Evolutionary conservation across 2,329 filamentous ascomycete genomes (phyloP), one percentile per base, ranked within the genome.

Genomic region (Thielaviopsis ethacetica): DNA sequence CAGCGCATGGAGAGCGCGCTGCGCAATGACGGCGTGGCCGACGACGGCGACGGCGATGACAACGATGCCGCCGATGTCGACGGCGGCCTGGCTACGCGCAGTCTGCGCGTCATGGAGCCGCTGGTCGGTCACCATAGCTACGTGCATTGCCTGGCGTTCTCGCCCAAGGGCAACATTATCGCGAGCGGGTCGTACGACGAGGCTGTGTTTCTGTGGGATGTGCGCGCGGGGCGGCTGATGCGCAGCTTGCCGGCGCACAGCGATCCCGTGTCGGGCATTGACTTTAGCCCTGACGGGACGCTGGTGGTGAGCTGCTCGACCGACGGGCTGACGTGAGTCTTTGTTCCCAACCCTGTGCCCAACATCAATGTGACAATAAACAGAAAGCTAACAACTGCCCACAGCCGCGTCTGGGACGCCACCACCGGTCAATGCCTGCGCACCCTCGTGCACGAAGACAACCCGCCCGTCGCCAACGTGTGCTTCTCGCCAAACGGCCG

Each of bases 141-240:
- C 71, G 85, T 98, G 34, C 95, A 95, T 71, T 89, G 86, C 56
- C 76, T 98, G 38, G 90, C 91, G 5, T 97, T 97, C 70, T 91
- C 88, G n/a, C 93, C 93, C 1, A 97, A 96, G 70, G 93, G 93
- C 24, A 98, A 98, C 68, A 95, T 97, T 68, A 80, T 98, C 38
- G 93, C 91, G 17, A 94, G 88, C 64, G 93, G 93, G 13, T 94
- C 88, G 63, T 97, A 96, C 71, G 93, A 98, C 65, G 93, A 98
- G 74, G 93, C 93, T 4, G 89, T 98, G 0, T 96, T 95, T 64
- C 72, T 98, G 5, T 98, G 93, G 93, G 93, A 98, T 70, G 88
- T 97, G 15, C 80, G 93, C 15, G 88, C 89, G 0, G 91, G 89
- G 0, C 78, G 85, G 22, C 76, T 93, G 38, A 95, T 98, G 90